Conservation (phyloP, 805 yeast genomes). For the Saturnispora mendoncae region DNA sequence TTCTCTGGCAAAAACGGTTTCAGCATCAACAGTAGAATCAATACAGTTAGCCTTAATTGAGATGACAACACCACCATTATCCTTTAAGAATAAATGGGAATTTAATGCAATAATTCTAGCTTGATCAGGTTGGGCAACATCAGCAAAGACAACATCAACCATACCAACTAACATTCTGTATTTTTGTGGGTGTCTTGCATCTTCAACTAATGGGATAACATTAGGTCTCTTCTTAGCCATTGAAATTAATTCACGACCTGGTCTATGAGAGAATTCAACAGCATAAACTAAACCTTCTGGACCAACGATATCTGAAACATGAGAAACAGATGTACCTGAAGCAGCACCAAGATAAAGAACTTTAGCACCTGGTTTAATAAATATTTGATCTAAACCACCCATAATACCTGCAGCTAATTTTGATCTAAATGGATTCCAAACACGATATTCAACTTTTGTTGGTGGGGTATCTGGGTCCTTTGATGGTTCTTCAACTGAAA, state of each 20-base stretch:
- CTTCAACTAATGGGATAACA: slow-evolving; percentile 97
- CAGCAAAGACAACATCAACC: slow-evolving; percentile 98
- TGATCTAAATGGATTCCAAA: slow-evolving; percentile 99
- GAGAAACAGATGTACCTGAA: slow-evolving; percentile 97
- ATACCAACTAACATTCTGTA: slow-evolving; percentile 98
- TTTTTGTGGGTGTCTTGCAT: slow-evolving; percentile 99
- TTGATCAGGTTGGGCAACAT: slow-evolving; percentile 99
- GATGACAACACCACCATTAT: slow-evolving; percentile 96
- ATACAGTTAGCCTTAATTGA: slow-evolving; percentile 99
- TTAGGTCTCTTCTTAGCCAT: slow-evolving; percentile 99
- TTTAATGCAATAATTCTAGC: slow-evolving; percentile 99
- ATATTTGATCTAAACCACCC: slow-evolving; percentile 98
- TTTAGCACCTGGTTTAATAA: slow-evolving; percentile 96
- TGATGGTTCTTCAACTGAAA: slow-evolving; percentile 87
- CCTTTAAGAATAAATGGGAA: slow-evolving; percentile 96
- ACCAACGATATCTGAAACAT: slow-evolving; percentile 96
- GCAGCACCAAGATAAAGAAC: slow-evolving; percentile 98
- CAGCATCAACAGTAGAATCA: slow-evolving; percentile 98
- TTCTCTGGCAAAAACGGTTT: slow-evolving; percentile 98
- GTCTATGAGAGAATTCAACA: slow-evolving; percentile 98
- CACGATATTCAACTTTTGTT: slow-evolving; percentile 97
- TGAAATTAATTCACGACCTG: slow-evolving; percentile 97
- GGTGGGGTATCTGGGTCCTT: slow-evolving; percentile 80
- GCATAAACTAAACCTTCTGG: slow-evolving; percentile 99
- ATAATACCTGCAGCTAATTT: slow-evolving; percentile 99